Evolutionary conservation across 1,139 yeast genomes (phyloP), one percentile per base, ranked within the genome.

Genomic region (Blastobotrys raffinosifermentans): DNA sequence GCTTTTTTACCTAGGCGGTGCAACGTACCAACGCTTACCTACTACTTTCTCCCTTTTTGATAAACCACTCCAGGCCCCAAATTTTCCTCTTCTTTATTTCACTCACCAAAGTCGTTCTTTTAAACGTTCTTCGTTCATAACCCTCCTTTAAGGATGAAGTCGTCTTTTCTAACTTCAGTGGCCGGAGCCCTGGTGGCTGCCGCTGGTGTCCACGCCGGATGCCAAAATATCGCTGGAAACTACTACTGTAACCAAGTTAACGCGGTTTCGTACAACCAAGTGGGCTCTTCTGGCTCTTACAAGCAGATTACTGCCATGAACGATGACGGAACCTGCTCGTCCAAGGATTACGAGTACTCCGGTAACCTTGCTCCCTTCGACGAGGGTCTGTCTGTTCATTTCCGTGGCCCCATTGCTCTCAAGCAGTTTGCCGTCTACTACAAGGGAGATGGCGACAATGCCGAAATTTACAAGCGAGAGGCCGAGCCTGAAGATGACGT

Each of bases 381-480:
- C 63, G 94, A 86, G 64, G 96, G 86, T 60, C 67, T 89, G 37
- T 80, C 95, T 13, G 84, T 91, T 40, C 97, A 89, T 63, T 85
- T 89, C 70, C 78, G 97, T 65, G 98, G 97, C 40, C 98, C 97
- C 22, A 61, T 91, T 49, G 70, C 74, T 43, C 73, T 89, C 57
- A 66, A 70, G 54, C 83, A 84, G 63, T 86, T 91, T 57, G 96
- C 87, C 50, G 85, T 72, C 50, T 81, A 80, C 64, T 40, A 39
- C 53, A 53, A 45, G 47, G 48, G 50, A 58, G 51, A 38, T 65
- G 59, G 41, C 61, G 55, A 44, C 42, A 48, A 45, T 61, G 57
- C 42, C 61, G 52, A 43, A 39, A 50, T 46, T 62, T 37, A 59
- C 43, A 63, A 61, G 54, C 57, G 67, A 45, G 64, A 64, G 29